Conservation (phyloP, 306 rosid genomes). For the Alnus glutinosa region DNA sequence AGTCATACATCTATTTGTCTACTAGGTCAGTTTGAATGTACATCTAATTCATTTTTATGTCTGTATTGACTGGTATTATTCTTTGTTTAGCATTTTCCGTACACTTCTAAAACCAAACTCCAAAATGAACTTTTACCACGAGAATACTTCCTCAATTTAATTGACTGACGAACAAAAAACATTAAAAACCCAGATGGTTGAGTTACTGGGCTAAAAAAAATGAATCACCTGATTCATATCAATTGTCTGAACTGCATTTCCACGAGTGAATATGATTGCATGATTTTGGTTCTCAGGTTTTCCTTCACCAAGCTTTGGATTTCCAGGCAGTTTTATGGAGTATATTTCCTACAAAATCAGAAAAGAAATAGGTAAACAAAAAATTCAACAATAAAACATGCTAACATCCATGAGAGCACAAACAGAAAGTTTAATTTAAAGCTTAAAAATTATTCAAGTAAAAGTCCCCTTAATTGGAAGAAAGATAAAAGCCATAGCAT, state of each 20-base stretch:
- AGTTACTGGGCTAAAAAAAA: neutral
- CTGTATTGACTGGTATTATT: neutral
- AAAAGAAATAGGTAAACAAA: conserved; percentile 14
- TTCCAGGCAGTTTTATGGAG: conserved; percentile 84
- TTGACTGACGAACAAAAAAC: neutral
- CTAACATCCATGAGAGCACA: neutral
- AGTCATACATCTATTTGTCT: neutral
- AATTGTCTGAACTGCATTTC: conserved; percentile 92
- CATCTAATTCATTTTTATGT: neutral
- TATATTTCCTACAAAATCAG: conserved; percentile 71
- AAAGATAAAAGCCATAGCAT: neutral
- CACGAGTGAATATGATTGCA: conserved; percentile 92
- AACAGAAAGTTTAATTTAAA: neutral
- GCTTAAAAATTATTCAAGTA: neutral
- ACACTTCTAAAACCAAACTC: neutral
- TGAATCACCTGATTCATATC: conserved; percentile 93
- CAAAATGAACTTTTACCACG: neutral
- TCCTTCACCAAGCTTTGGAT: conserved; percentile 96
- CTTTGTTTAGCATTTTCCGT: neutral
- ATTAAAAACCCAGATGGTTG: neutral
- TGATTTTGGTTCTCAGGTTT: conserved; percentile 98
- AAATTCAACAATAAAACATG: conserved; percentile 8
- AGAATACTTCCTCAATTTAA: neutral
- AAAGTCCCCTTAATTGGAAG: neutral
- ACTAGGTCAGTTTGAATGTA: neutral